Base-by-base conservation (phyloP, 2,329 filamentous ascomycete genomes). In the Fusarium redolens region DNA sequence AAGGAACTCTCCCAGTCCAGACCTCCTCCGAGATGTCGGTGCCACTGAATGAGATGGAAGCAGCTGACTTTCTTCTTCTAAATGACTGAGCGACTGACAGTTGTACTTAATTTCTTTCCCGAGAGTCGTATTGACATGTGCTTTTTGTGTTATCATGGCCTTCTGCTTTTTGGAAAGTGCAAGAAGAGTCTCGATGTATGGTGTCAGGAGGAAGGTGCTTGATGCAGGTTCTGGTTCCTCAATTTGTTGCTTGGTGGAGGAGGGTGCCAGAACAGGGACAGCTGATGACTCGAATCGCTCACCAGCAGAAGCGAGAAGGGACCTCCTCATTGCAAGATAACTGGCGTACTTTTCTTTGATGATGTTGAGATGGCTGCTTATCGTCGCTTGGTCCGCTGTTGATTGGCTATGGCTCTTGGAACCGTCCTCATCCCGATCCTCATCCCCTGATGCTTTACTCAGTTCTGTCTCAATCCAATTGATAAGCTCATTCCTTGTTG, bases 401-500 rank as follows among this genome's bases (percentile, higher is more conserved):
- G 70, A 58, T 43, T 69, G 61, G 20, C 74, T 73, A 37, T 77
- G 61, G 57, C 73, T 69, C 17, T 78, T 77, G 7, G 73, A 59
- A 28, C 72, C 71, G 10, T 77, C 76, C 10, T 78, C 78, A 2
- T 72, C 77, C 1, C 79, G 80, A 3, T 79, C 78, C 28, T 74
- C 81, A 5, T 81, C 83, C 0, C 78, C 75, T 8, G 85, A 83
- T 4, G 89, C 88, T 61, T 87, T 88, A 57, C 85, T 82, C 28
- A 92, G 81, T 77, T 92, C 91, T 9, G 81, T 82, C 78, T 92
- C 90, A 63, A 92, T 91, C 90, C 90, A 92, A 63, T 81, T 84
- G 65, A 92, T 92, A 56, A 92, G 84, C 69, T 89, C 88, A 57
- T 87, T 86, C 20, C 91, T 85, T 15, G 90, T 88, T 12, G 82